These are phyloP conservation scores for Lepiota subincarnata DNA, from an alignment of 768 basidiomycete genomes.

Conservation along the genomic window DNA sequence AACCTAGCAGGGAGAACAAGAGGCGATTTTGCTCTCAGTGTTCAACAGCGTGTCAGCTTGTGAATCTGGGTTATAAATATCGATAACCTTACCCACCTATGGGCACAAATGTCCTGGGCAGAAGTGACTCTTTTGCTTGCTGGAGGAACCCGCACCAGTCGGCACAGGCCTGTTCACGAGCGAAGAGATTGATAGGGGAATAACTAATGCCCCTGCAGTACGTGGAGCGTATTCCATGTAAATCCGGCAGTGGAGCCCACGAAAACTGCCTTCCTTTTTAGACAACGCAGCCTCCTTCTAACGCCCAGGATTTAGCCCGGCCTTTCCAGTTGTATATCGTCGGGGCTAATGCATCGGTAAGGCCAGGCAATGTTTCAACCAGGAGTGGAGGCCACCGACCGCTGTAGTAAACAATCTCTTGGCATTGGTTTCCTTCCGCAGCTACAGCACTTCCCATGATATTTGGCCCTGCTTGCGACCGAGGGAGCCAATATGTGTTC, in stretches of 20 bases:
- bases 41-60: not conserved
- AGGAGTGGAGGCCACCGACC: too few species aligned
- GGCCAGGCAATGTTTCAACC: too few species aligned
- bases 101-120: not conserved
- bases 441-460: too few species aligned
- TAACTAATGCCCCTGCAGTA: too few species aligned
- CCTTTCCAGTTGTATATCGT: not conserved
- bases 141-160: not conserved
- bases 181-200: not conserved
- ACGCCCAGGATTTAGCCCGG: not conserved
- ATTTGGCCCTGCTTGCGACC: too few species aligned
- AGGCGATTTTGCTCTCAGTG: not conserved
- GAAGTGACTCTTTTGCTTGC: not conserved
- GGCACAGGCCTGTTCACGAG: not conserved
- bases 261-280: not conserved
- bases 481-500: not conserved
- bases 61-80: conserved; percentile 1
- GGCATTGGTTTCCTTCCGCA: too few species aligned
- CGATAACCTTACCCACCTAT: conserved; percentile 1
- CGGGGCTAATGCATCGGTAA: too few species aligned
- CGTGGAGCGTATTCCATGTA: too few species aligned
- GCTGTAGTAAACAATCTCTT: too few species aligned
- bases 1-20: not conserved
- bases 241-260: not conserved
- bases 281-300: not conserved